phyloP scores from a whole-genome alignment of 2,329 filamentous ascomycete species.

The Rhinocladiella similis region DNA sequence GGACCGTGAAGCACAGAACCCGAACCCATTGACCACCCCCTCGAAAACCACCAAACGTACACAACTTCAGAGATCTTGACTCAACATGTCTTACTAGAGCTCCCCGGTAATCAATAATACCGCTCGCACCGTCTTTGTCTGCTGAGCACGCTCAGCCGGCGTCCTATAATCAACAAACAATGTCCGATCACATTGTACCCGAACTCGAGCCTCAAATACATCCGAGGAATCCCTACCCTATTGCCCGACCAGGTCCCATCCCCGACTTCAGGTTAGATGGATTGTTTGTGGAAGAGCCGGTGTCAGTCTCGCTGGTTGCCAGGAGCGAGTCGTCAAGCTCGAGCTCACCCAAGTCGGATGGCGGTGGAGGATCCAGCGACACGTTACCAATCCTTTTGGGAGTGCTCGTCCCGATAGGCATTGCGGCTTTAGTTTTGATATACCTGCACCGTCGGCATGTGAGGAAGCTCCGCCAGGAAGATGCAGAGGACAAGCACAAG shows the following conservation, averaged over 20 bases:
- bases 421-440: slow-evolving; percentile 66
- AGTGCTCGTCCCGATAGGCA: slow-evolving; percentile 71
- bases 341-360: slow-evolving; percentile 8
- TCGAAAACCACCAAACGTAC: not conserved
- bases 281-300: slow-evolving; percentile 20
- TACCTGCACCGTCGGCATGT: slow-evolving; percentile 78
- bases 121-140: not conserved
- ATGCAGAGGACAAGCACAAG: slow-evolving; percentile 81
- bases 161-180: slow-evolving; percentile 1
- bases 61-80: not conserved
- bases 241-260: slow-evolving; percentile 26
- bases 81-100: slow-evolving; percentile 14
- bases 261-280: slow-evolving; percentile 23
- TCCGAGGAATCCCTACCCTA: slow-evolving; percentile 21
- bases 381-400: slow-evolving; percentile 68
- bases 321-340: slow-evolving; percentile 11
- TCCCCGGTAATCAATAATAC: not conserved
- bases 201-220: slow-evolving; percentile 25
- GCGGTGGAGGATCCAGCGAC: slow-evolving; percentile 43
- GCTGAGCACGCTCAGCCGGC: not conserved
- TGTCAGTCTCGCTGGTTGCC: slow-evolving; percentile 16
- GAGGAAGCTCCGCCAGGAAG: slow-evolving; percentile 71
- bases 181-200: slow-evolving; percentile 18
- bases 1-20: slow-evolving; percentile 10
- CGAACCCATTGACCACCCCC: slow-evolving; percentile 13